phyloP scores from a whole-genome alignment of 2,329 filamentous ascomycete species.

The Sporothrix protearum region DNA sequence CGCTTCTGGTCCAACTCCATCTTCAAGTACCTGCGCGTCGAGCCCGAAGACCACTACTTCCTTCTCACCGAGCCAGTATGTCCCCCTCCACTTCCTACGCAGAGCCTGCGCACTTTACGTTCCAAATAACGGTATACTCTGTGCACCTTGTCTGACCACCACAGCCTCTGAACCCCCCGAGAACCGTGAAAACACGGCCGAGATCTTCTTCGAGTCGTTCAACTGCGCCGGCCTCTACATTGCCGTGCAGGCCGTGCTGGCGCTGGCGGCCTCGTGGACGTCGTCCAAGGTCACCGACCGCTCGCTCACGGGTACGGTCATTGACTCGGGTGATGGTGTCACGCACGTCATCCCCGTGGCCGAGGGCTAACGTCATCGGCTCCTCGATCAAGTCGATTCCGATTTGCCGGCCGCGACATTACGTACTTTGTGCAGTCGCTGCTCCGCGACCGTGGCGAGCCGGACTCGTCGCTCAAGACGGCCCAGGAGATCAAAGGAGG shows the following conservation, averaged over 20 bases:
- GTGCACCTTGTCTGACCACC: neutral
- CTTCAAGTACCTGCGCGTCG: slow-evolving; percentile 97
- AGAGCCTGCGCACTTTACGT: neutral
- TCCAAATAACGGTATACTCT: too few relatives aligned
- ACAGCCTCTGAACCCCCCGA: slow-evolving; percentile 98
- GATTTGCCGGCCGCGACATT: slow-evolving; percentile 95
- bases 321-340: slow-evolving; percentile 97
- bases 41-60: slow-evolving; percentile 98
- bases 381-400: slow-evolving; percentile 99
- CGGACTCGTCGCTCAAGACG: slow-evolving; percentile 94
- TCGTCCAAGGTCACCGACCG: slow-evolving; percentile 96
- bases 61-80: slow-evolving; percentile 92
- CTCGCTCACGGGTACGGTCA: slow-evolving; percentile 93
- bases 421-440: slow-evolving; percentile 98
- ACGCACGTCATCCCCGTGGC: slow-evolving; percentile 98
- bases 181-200: slow-evolving; percentile 97
- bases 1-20: slow-evolving; percentile 99
- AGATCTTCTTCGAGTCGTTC: slow-evolving; percentile 99
- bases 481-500: slow-evolving; percentile 98
- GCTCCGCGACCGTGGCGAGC: slow-evolving; percentile 90
- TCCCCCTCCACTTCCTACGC: neutral
- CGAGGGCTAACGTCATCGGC: slow-evolving; percentile 98
- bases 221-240: slow-evolving; percentile 99
- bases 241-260: slow-evolving; percentile 94
- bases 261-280: slow-evolving; percentile 95